Conservation (phyloP, 2,329 filamentous ascomycete species). For the Zymoseptoria pseudotritici region DNA sequence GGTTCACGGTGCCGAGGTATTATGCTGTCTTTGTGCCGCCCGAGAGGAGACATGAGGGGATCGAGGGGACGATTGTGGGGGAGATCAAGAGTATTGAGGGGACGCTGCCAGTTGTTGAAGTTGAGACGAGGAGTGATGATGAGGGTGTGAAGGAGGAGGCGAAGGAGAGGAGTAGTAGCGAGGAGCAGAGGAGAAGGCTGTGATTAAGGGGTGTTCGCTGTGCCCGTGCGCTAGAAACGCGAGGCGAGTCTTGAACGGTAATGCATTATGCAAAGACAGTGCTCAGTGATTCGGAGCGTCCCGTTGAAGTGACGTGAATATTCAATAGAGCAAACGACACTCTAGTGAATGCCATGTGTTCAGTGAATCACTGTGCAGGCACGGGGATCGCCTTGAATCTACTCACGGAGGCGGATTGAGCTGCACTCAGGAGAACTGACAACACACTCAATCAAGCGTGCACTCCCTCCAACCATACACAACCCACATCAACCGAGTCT, state of each 20-base stretch:
- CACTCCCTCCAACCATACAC: no score
- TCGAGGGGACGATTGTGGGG: neutral
- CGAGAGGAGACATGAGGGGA: slow-evolving; percentile 40
- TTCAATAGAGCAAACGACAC: neutral
- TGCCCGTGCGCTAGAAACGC: no score
- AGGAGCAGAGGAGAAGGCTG: neutral
- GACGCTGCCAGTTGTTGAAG: neutral
- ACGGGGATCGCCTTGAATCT: neutral
- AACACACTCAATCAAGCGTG: neutral
- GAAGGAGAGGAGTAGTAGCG: neutral
- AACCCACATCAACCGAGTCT: no score
- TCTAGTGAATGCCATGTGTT: neutral
- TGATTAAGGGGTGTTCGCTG: neutral
- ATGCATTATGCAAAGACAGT: neutral
- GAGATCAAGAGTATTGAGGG: neutral
- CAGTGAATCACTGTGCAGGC: neutral
- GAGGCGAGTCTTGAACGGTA: no score
- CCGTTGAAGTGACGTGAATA: neutral
- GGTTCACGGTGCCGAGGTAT: slow-evolving; percentile 48
- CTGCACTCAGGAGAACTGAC: neutral
- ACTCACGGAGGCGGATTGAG: neutral
- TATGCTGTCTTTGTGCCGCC: slow-evolving; percentile 47
- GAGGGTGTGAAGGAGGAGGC: neutral
- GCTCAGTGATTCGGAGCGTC: no score
- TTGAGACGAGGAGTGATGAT: neutral